Evolutionary conservation across 192 early-diverging fungal species (phyloP).

Genomic region (Gaertneriomyces semiglobifer): DNA sequence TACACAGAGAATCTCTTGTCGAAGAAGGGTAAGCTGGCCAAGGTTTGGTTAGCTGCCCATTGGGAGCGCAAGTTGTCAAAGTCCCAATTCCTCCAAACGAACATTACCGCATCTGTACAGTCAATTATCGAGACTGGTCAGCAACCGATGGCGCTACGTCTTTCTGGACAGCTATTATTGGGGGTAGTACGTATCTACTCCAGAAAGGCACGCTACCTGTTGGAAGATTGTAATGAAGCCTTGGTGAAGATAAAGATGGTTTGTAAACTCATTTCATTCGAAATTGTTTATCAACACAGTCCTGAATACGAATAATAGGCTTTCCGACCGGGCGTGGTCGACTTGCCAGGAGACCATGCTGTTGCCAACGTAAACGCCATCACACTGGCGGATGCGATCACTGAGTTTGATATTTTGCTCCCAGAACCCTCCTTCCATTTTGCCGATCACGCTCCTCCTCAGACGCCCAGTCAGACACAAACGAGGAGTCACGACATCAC

Average conservation of each 20-base stretch:
- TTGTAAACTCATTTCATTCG: constrained; percentile 9
- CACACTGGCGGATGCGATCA: constrained; percentile 80
- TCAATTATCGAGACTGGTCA: constrained; percentile 77
- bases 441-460: constrained; percentile 13
- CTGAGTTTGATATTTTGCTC: constrained; percentile 88
- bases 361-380: constrained; percentile 76
- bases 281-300: constrained; percentile 5
- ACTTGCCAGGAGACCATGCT: constrained; percentile 72
- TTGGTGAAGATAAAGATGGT: constrained; percentile 93
- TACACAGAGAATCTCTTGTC: constrained; percentile 43
- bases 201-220: constrained; percentile 89
- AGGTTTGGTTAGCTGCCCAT: constrained; percentile 97
- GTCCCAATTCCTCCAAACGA: constrained; percentile 89
- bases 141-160: constrained; percentile 85
- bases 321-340: constrained; percentile 75
- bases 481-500: constrained; percentile 74
- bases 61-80: constrained; percentile 97
- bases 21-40: constrained; percentile 78
- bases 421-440: constrained; percentile 63
- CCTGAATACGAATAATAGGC: constrained; percentile 50
- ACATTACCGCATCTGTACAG: constrained; percentile 83
- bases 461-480: constrained; percentile 34
- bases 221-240: constrained; percentile 97
- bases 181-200: constrained; percentile 96
- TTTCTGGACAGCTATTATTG: constrained; percentile 93